Evolutionary conservation across 2,329 filamentous ascomycete genomes (phyloP).

Genomic region (Aureobasidium sp.): DNA sequence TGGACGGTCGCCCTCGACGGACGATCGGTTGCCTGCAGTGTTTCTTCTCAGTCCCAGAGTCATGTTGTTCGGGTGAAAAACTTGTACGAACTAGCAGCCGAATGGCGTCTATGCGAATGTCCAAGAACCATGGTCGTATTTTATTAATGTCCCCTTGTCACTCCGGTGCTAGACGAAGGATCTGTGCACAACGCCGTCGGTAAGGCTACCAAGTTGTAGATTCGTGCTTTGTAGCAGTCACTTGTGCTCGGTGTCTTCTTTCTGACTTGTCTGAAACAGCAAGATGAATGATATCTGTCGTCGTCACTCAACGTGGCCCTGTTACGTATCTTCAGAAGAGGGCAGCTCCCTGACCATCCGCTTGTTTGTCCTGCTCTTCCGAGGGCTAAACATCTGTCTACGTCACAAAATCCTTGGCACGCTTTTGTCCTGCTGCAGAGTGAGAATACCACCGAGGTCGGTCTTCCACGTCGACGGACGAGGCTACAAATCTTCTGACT

Average conservation of each 20-base stretch:
- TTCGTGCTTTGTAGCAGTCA: not conserved
- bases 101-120: slow-evolving; percentile 42
- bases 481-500: not conserved
- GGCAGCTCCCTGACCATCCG: not conserved
- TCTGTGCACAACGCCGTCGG: slow-evolving; percentile 10
- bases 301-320: slow-evolving; percentile 4
- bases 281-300: not conserved
- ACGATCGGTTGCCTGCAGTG: slow-evolving; percentile 34
- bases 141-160: slow-evolving; percentile 2
- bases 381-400: not conserved
- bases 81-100: slow-evolving; percentile 34
- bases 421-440: not conserved
- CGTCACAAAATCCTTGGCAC: slow-evolving; percentile 7
- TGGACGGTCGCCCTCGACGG: slow-evolving; percentile 35
- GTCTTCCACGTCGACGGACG: not conserved
- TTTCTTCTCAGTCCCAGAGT: not conserved
- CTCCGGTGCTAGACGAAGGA: not conserved
- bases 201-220: not conserved
- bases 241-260: not conserved
- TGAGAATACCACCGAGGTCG: not conserved
- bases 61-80: slow-evolving; percentile 5
- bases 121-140: slow-evolving; percentile 39
- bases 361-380: slow-evolving; percentile 7
- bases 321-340: slow-evolving; percentile 5
- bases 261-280: not conserved